Percentiles rank a stretch among this genome's conserved stretches.
These are phyloP conservation scores for Huntiella savannae DNA, from an alignment of 2,329 filamentous ascomycete species.

Conservation along the genomic window DNA sequence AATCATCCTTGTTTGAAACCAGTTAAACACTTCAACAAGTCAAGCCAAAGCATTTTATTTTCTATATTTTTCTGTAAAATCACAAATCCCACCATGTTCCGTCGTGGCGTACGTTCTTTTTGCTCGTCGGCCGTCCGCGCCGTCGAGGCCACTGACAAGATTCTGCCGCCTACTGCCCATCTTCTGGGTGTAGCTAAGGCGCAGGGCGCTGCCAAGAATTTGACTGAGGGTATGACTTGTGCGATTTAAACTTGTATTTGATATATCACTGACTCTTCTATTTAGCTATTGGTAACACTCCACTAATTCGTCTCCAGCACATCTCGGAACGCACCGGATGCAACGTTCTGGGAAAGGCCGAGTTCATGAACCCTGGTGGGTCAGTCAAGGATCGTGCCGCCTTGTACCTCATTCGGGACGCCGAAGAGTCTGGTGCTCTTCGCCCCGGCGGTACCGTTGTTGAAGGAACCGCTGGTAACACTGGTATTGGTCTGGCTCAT, in stretches of 20 bases:
- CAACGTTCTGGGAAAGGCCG: conserved; percentile 86
- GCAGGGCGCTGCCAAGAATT: conserved; percentile 57
- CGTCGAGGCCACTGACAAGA: conserved; percentile 17
- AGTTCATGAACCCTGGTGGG: conserved; percentile 96
- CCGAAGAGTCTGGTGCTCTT: conserved; percentile 71
- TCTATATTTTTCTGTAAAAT: neutral
- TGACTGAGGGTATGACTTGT: conserved; percentile 54
- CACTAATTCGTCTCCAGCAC: conserved; percentile 72
- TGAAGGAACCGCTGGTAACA: conserved; percentile 94
- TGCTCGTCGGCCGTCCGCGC: conserved; percentile 40
- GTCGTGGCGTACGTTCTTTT: conserved; percentile 48
- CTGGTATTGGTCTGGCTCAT: conserved; percentile 90
- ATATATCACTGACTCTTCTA: neutral
- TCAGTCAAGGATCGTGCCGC: conserved; percentile 93
- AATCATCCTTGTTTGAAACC: neutral
- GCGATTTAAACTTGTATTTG: neutral
- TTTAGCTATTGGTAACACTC: conserved; percentile 89
- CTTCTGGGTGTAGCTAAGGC: conserved; percentile 58
- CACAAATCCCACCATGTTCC: conserved; percentile 37
- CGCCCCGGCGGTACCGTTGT: conserved; percentile 81
- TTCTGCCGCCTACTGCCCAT: conserved; percentile 30
- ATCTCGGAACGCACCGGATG: conserved; percentile 85
- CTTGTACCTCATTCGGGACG: conserved; percentile 81
- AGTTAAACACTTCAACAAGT: neutral
- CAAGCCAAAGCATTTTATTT: neutral